Conservation (phyloP, 768 basidiomycete genomes). For the Leccinum incarnatum region DNA sequence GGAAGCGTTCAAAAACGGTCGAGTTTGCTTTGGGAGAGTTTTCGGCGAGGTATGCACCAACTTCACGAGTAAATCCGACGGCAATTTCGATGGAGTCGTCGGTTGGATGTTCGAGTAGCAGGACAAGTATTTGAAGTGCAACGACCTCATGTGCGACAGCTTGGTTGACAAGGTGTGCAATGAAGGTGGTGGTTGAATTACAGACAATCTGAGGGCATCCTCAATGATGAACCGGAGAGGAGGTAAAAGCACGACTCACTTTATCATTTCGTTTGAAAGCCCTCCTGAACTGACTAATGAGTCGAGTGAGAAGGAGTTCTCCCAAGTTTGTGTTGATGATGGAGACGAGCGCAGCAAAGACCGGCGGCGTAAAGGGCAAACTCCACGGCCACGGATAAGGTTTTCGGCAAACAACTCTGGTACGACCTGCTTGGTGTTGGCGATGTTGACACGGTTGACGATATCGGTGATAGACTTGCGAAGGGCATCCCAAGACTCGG, state of each 20-base stretch:
- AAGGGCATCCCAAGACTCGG: conserved; percentile 86
- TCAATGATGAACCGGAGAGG: background rate
- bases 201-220: conserved; percentile 71
- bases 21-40: conserved; percentile 93
- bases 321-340: conserved; percentile 99
- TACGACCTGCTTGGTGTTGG: conserved; percentile 92
- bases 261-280: conserved; percentile 98
- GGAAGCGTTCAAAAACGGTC: conserved; percentile 94
- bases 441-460: conserved; percentile 96
- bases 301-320: conserved; percentile 81
- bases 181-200: conserved; percentile 88
- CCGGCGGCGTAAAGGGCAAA: conserved; percentile 89
- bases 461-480: conserved; percentile 98
- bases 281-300: conserved; percentile 93
- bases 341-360: conserved; percentile 90
- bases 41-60: conserved; percentile 91
- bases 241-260: conserved; percentile 44
- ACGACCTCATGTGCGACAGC: conserved; percentile 91
- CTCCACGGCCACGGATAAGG: conserved; percentile 89
- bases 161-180: conserved; percentile 92
- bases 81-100: conserved; percentile 99
- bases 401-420: conserved; percentile 94
- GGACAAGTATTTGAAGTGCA: conserved; percentile 90
- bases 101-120: conserved; percentile 93
- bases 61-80: conserved; percentile 96